Evolutionary conservation across 306 rosid genomes (phyloP).

Genomic region (Castanea sativa): DNA sequence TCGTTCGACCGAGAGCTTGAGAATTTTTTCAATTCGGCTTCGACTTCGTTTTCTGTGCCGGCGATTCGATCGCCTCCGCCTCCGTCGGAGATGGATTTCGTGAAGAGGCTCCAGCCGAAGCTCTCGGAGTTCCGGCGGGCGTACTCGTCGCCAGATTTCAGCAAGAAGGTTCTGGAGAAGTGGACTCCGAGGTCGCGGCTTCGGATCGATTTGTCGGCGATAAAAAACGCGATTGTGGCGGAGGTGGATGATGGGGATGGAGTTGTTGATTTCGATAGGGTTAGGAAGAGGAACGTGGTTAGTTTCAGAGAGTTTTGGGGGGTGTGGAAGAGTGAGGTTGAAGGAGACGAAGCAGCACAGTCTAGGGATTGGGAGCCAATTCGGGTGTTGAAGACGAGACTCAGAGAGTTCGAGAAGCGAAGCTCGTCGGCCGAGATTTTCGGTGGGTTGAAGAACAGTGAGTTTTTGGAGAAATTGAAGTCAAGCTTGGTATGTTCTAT

Average conservation of each 20-base stretch:
- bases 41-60: constrained; percentile 59
- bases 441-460: constrained; percentile 71
- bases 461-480: constrained; percentile 84
- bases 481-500: constrained; percentile 63
- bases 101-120: constrained; percentile 81
- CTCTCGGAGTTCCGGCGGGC: constrained; percentile 70
- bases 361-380: constrained; percentile 86
- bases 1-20: constrained; percentile 93
- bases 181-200: constrained; percentile 80
- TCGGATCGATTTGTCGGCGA: constrained; percentile 83
- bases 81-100: constrained; percentile 86
- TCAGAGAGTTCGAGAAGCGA: constrained; percentile 81
- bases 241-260: constrained; percentile 54
- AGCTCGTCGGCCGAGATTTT: constrained; percentile 64
- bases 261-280: constrained; percentile 28
- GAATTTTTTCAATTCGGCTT: constrained; percentile 66
- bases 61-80: constrained; percentile 57
- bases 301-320: constrained; percentile 78
- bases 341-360: constrained; percentile 37
- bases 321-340: constrained; percentile 65
- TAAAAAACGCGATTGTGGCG: constrained; percentile 69
- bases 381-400: constrained; percentile 72
- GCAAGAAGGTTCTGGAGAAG: constrained; percentile 88
- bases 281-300: constrained; percentile 40
- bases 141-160: constrained; percentile 86